Evolutionary conservation across 2,329 filamentous ascomycete species (phyloP), one percentile per base, ranked within the genome.

Genomic region (Neopestalotiopsis rosae): DNA sequence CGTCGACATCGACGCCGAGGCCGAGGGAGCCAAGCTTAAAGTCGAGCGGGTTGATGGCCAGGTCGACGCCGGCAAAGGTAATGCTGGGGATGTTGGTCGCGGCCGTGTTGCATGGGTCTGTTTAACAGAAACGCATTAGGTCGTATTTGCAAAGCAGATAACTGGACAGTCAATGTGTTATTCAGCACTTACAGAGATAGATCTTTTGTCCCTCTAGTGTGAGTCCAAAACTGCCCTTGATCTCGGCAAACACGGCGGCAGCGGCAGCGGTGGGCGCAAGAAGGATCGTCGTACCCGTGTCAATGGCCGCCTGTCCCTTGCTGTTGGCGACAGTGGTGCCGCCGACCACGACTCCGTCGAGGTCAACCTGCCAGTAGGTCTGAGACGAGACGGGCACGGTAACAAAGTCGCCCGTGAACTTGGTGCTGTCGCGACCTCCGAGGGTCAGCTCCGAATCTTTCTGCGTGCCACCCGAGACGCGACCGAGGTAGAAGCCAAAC

Each of bases 401-500:
- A 6, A 58, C 49, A 13, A 66, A 66, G 28, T 66, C 49, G 24
- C 64, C 64, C 14, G 45, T 66, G 20, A 57, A 66, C 64, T 66
- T 66, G 14, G 45, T 57, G 20, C 45, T 66, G 49, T 66, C 64
- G 45, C 64, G 64, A 9, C 64, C 64, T 17, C 64, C 64, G 7
- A 66, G 64, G 14, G 64, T 66, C 45, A 66, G 45, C 32, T 66
- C 45, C 20, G 64, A 66, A 45, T 66, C 34, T 24, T 58, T 66
- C 17, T 58, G 24, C 1, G 64, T 66, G 20, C 49, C 49, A 12
- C 30, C 45, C 17, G 45, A 58, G 28, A 66, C 49, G 3, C 42
- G 71, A 68, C 75, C 74, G 64, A 78, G 76, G 72, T 79, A 80
- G 17, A 81, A 72, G 6, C 74, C 75, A 57, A 81, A 79, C 1